Evolutionary conservation across 108 stramenopile genomes (phyloP).

Genomic region (Cyclotella kingstonii): DNA sequence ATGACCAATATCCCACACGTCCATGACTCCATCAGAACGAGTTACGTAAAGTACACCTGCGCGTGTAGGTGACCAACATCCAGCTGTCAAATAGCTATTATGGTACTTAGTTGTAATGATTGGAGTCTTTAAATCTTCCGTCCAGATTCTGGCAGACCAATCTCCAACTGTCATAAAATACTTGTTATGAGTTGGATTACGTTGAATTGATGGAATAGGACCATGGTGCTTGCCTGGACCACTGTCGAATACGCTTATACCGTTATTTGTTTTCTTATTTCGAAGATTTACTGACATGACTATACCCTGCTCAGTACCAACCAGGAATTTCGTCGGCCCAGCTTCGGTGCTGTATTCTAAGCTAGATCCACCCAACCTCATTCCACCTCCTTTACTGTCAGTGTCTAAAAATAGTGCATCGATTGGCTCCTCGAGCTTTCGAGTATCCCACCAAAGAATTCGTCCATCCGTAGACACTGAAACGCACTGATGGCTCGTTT

Average conservation of each 20-base stretch:
- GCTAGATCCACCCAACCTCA: slow-evolving; percentile 72
- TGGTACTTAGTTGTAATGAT: slow-evolving; percentile 84
- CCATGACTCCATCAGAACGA: slow-evolving; percentile 79
- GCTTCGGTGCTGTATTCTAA: slow-evolving; percentile 89
- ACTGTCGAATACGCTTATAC: slow-evolving; percentile 75
- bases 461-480: slow-evolving; percentile 85
- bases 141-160: slow-evolving; percentile 87
- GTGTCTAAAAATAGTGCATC: slow-evolving; percentile 59
- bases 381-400: slow-evolving; percentile 64
- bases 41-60: slow-evolving; percentile 90
- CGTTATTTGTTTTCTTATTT: slow-evolving; percentile 81
- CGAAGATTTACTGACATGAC: slow-evolving; percentile 75
- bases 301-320: slow-evolving; percentile 89
- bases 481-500: slow-evolving; percentile 85
- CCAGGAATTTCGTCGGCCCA: slow-evolving; percentile 83
- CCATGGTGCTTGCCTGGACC: slow-evolving; percentile 84
- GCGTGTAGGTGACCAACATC: slow-evolving; percentile 87
- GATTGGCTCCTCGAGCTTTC: slow-evolving; percentile 74
- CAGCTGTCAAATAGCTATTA: slow-evolving; percentile 69
- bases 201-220: slow-evolving; percentile 82
- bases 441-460: slow-evolving; percentile 91
- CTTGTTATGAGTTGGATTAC: slow-evolving; percentile 82
- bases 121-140: slow-evolving; percentile 82
- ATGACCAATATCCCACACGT: slow-evolving; percentile 88
- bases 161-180: slow-evolving; percentile 90